A percentile compares a stretch with the other conserved stretches of the same genome.
These are phyloP conservation scores for Cyberlindnera lachancei DNA, from an alignment of 805 yeast species.

Conservation along the genomic window DNA sequence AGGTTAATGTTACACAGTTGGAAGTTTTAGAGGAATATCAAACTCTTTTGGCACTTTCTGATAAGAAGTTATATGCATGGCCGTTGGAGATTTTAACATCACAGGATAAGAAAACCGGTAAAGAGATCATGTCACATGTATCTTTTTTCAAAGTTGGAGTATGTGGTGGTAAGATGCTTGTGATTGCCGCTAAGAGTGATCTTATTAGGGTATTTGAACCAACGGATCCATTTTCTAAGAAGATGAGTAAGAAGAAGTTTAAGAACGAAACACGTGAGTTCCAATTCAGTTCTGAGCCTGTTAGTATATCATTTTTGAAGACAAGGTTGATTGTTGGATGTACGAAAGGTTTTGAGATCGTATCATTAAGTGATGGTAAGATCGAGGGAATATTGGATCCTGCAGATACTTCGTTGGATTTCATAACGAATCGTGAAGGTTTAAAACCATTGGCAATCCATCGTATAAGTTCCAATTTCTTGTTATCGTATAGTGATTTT, in stretches of 20 bases:
- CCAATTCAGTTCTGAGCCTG: conserved; percentile 79
- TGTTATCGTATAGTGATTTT: conserved; percentile 85
- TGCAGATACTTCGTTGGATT: conserved; percentile 96
- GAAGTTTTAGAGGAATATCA: conserved; percentile 91
- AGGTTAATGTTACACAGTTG: conserved; percentile 74
- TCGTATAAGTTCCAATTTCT: conserved; percentile 79
- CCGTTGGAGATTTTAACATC: conserved; percentile 58
- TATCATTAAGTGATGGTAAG: conserved; percentile 73
- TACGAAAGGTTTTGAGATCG: conserved; percentile 92
- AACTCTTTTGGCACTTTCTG: conserved; percentile 71
- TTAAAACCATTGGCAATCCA: conserved; percentile 89
- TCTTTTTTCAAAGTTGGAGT: conserved; percentile 89
- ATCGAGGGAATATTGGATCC: conserved; percentile 91
- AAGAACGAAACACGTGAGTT: conserved; percentile 69
- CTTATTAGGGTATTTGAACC: conserved; percentile 86
- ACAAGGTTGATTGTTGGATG: conserved; percentile 92
- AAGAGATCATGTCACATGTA: conserved; percentile 80
- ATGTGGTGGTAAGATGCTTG: conserved; percentile 80
- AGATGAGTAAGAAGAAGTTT: conserved; percentile 61
- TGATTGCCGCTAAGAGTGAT: conserved; percentile 84
- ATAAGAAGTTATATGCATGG: conserved; percentile 73
- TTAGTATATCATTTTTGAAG: conserved; percentile 83
- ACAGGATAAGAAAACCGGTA: conserved; percentile 52
- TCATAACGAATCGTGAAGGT: conserved; percentile 76
- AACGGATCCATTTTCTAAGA: conserved; percentile 57